Conservation (phyloP, 106 monocot genomes). For the Acorus calamus region DNA sequence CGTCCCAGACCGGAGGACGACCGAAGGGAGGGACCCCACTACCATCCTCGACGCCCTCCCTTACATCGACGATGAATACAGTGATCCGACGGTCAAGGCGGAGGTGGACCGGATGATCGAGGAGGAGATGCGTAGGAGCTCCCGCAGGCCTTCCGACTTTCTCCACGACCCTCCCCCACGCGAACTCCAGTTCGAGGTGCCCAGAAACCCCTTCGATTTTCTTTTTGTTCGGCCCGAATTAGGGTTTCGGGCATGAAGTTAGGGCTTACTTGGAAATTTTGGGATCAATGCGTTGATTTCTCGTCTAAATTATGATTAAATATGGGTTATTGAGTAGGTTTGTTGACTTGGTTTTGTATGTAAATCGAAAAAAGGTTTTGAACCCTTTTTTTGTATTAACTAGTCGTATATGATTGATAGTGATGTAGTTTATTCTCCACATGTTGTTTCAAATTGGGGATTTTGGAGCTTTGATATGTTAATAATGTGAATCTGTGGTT, state of each 20-base stretch:
- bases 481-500: no score
- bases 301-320: no score
- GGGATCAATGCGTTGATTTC: no score
- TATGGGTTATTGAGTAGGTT: no score
- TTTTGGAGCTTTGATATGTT: no score
- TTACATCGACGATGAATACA: constrained; percentile 97
- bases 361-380: no score
- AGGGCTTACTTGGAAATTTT: background rate
- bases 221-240: background rate
- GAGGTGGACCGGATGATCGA: constrained; percentile 90
- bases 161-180: constrained; percentile 77
- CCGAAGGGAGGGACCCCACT: no score
- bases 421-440: no score
- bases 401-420: no score
- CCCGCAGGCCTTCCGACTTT: constrained; percentile 83
- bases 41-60: constrained; percentile 73
- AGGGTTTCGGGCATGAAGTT: background rate
- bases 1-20: constrained; percentile 2
- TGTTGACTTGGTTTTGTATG: no score
- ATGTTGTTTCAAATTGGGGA: no score
- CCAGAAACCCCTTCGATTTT: background rate
- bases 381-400: no score
- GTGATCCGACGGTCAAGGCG: constrained; percentile 66
- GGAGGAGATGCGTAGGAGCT: constrained; percentile 85
- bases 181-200: constrained; percentile 52